phyloP scores from a whole-genome alignment of 2,329 filamentous ascomycete genomes.

The Nothomitra cinnamomea region DNA sequence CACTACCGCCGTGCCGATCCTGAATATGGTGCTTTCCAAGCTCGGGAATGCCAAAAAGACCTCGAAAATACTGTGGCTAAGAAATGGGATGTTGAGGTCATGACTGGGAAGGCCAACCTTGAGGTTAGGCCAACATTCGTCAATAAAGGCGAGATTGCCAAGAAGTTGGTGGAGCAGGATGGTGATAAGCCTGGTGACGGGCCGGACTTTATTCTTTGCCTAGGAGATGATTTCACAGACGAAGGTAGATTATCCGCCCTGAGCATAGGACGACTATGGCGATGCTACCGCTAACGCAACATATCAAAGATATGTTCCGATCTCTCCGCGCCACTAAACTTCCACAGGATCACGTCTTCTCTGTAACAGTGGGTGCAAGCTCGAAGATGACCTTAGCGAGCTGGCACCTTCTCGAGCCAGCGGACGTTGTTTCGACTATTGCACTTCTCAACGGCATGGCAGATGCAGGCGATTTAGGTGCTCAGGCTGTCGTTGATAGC shows the following conservation, averaged over 20 bases:
- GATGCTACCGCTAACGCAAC: conserved; percentile 9
- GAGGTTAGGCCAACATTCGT: conserved; percentile 94
- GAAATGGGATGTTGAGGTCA: conserved; percentile 85
- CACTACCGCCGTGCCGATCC: conserved; percentile 88
- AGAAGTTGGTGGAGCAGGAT: conserved; percentile 52
- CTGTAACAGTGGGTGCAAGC: conserved; percentile 79
- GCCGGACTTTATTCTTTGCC: conserved; percentile 75
- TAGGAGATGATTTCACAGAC: conserved; percentile 93
- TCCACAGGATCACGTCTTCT: conserved; percentile 56
- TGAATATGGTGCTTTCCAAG: conserved; percentile 65
- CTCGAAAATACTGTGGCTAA: conserved; percentile 60
- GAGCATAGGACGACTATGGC: background rate
- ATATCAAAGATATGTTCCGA: conserved; percentile 56
- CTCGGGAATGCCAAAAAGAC: conserved; percentile 64
- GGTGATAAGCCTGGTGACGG: conserved; percentile 32
- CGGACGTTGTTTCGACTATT: conserved; percentile 61
- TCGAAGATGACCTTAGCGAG: conserved; percentile 81
- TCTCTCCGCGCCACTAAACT: conserved; percentile 40
- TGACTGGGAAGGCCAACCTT: conserved; percentile 90
- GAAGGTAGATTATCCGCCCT: conserved; percentile 46
- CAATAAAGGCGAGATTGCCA: conserved; percentile 94
- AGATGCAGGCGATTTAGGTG: conserved; percentile 24
- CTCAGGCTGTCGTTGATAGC: conserved; percentile 24
- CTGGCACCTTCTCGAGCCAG: conserved; percentile 78
- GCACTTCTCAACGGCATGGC: conserved; percentile 34